Conservation (phyloP, 129 eudicot genomes). For the Pittosporum tobira region DNA sequence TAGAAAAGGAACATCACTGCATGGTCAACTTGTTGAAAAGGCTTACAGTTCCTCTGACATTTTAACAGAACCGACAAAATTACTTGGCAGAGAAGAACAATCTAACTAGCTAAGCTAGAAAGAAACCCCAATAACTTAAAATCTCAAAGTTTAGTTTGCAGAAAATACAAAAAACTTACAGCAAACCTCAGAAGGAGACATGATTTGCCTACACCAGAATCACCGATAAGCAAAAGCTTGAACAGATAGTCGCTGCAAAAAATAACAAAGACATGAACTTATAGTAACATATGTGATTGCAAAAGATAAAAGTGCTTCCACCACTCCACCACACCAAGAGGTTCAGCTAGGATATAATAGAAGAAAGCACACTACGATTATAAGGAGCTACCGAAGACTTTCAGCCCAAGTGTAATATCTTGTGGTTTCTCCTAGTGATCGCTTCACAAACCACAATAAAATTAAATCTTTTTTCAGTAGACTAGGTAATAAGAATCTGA, state of each 20-base stretch:
- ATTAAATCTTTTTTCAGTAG: too few species aligned
- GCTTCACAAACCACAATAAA: too few species aligned
- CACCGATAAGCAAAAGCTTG: slow-evolving; percentile 39
- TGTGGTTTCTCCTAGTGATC: too few species aligned
- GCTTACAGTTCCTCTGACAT: neutral
- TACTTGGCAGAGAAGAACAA: neutral
- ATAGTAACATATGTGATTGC: too few species aligned
- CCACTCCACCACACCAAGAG: neutral
- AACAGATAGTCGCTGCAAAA: slow-evolving; percentile 31
- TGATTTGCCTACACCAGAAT: slow-evolving; percentile 37
- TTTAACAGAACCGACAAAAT: neutral
- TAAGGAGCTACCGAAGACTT: neutral
- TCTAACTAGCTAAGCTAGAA: neutral
- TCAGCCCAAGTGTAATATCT: too few species aligned
- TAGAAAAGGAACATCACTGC: neutral
- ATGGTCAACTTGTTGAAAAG: neutral
- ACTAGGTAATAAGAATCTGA: too few species aligned
- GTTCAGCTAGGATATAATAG: neutral
- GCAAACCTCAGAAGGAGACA: slow-evolving; percentile 35
- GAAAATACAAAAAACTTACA: slow-evolving; percentile 11
- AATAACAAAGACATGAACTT: neutral
- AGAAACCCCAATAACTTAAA: neutral
- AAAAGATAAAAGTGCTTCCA: neutral
- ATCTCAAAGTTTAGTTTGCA: neutral
- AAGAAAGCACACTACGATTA: neutral